Conservation (phyloP, 495 filamentous ascomycete genomes). For the Xanthoparmelia taractica region DNA sequence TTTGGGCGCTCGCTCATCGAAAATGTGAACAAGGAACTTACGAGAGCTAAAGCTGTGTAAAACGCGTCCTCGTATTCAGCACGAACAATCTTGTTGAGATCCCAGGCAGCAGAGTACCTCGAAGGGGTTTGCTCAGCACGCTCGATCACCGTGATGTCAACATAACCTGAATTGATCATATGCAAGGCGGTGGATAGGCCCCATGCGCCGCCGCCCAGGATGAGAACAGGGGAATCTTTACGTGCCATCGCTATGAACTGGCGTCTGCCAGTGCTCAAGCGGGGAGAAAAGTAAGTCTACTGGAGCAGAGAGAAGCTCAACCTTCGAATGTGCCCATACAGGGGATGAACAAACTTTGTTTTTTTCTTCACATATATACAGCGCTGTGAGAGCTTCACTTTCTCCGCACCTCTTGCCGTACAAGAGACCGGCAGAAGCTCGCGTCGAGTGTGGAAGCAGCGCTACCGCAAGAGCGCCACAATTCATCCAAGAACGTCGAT, state of each 20-base stretch:
- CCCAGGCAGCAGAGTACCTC: constrained; percentile 36
- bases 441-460: background rate
- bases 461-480: background rate
- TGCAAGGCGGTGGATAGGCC: constrained; percentile 46
- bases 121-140: constrained; percentile 35
- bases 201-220: constrained; percentile 43
- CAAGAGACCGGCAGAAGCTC: background rate
- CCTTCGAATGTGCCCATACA: background rate
- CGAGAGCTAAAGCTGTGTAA: constrained; percentile 44
- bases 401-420: background rate
- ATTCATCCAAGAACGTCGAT: background rate
- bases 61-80: constrained; percentile 50
- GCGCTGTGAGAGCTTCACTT: background rate
- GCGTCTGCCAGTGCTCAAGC: constrained; percentile 18
- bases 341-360: background rate
- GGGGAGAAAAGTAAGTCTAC: background rate
- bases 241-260: constrained; percentile 36
- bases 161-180: constrained; percentile 38
- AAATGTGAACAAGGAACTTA: constrained; percentile 24
- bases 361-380: background rate
- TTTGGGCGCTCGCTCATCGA: background rate
- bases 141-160: constrained; percentile 40
- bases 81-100: constrained; percentile 51
- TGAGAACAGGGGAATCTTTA: constrained; percentile 29
- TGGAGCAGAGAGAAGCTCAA: background rate